Evolutionary conservation across 176 grass and related monocot species (phyloP), one percentile per base, ranked within the genome.

Genomic region (Otatea glauca): DNA sequence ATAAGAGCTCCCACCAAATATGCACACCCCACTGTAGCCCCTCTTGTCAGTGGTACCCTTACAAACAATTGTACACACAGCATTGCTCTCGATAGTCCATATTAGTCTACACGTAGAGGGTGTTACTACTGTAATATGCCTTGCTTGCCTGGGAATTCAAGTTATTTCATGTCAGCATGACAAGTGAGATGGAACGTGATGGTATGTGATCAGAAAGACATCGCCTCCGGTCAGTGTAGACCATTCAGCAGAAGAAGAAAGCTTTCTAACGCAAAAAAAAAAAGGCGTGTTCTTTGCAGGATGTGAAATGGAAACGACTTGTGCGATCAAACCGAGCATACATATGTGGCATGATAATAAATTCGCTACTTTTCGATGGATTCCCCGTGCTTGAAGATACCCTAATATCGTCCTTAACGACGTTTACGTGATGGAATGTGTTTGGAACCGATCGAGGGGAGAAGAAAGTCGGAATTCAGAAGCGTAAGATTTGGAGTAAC

Each of bases 81-180:
- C 58, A 13, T 25, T 12, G n/a, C 58, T 61, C n/a, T 12, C 23
- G 4, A 11, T 59, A 59, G 9, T 12, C 23, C 1, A 11, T 59
- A 59, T n/a, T 11, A 5, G n/a, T 59, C 21, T n/a, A 10, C 2
- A 10, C 2, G 24, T 43, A 78, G 60, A 56, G 12, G 74, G 35
- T 43, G 70, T 66, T 65, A 55, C 39, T 49, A 25, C 25, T 24
- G 71, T 35, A 69, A 85, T 85, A 76, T 81, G 55, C 24, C 56
- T 90, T 86, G 78, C 88, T 90, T 90, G 66, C 51, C 68, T n/a
- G 64, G 39, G 27, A 79, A 83, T 83, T 60, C 60, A 83, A 83
- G 47, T 47, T 60, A n/a, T 55, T 65, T 61, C 72, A 71, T 86
- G 56, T 43, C 38, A 55, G 79, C 39, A 50, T 90, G 88, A 78